phyloP scores from a whole-genome alignment of 805 yeast species.

The Candida taoyuanica region DNA sequence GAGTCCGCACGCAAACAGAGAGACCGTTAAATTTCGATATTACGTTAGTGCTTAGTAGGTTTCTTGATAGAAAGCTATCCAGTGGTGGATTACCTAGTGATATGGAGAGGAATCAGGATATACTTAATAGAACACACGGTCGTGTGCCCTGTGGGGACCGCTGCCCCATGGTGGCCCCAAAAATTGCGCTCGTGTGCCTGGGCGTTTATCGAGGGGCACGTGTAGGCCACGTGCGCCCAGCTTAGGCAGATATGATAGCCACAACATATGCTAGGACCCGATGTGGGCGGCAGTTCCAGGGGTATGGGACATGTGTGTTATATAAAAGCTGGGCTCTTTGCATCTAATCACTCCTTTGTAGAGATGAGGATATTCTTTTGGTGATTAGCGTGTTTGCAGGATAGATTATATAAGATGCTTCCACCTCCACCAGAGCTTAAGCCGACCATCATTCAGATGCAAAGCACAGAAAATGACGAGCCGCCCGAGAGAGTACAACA shows the following conservation, averaged over 20 bases:
- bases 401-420: conserved; percentile 13
- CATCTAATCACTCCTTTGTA: too few species aligned
- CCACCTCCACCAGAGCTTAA: conserved; percentile 46
- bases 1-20: too few species aligned
- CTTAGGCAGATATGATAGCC: background rate
- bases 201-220: background rate
- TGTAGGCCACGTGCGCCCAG: background rate
- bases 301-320: too few species aligned
- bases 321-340: background rate
- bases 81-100: too few species aligned
- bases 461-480: conserved; percentile 19
- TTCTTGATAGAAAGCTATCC: too few species aligned
- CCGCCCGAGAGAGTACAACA: conserved; percentile 5
- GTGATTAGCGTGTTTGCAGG: background rate
- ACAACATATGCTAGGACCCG: background rate
- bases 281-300: too few species aligned
- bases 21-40: too few species aligned
- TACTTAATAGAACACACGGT: too few species aligned
- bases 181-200: background rate
- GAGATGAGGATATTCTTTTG: too few species aligned
- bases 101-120: too few species aligned
- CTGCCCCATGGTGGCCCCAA: too few species aligned
- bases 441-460: conserved; percentile 43
- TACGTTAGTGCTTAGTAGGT: too few species aligned
- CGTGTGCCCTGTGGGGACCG: background rate